These are phyloP conservation scores for Acanthamoeba castellanii DNA, from an alignment of 208 protist genomes.

Conservation along the genomic window DNA sequence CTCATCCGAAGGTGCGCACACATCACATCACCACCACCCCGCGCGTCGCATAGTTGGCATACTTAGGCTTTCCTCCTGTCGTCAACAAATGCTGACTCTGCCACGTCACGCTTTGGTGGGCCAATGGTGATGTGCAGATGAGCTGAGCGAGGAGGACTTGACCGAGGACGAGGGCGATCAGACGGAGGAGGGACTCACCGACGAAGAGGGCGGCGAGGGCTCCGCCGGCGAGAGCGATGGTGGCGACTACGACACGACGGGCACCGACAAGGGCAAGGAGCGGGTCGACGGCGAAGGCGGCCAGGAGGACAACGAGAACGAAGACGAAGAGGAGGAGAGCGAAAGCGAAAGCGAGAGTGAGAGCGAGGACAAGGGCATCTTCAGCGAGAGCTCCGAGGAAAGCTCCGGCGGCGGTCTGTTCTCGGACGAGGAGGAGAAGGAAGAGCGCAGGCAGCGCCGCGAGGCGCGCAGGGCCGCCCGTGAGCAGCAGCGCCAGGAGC, in stretches of 20 bases:
- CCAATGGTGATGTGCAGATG: too few species aligned
- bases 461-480: not conserved
- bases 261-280: not conserved
- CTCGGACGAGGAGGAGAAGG: conserved; percentile 6
- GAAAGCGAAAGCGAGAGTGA: too few species aligned
- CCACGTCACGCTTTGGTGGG: not conserved
- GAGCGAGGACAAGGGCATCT: not conserved
- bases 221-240: not conserved
- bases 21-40: too few species aligned
- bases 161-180: conserved; percentile 5
- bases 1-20: conserved; percentile 12
- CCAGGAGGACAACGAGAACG: conserved; percentile 17
- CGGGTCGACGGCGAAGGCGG: not conserved
- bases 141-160: conserved; percentile 37
- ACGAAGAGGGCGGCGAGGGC: not conserved
- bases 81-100: not conserved
- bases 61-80: not conserved
- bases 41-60: not conserved
- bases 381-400: not conserved
- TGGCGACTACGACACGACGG: not conserved
- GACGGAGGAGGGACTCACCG: not conserved
- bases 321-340: conserved; percentile 39
- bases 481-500: conserved; percentile 16
- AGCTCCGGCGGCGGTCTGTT: conserved; percentile 6
- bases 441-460: not conserved